Evolutionary conservation across 2,329 filamentous ascomycete genomes (phyloP), one percentile per base, ranked within the genome.

Genomic region (Trichophyton benhamiae): DNA sequence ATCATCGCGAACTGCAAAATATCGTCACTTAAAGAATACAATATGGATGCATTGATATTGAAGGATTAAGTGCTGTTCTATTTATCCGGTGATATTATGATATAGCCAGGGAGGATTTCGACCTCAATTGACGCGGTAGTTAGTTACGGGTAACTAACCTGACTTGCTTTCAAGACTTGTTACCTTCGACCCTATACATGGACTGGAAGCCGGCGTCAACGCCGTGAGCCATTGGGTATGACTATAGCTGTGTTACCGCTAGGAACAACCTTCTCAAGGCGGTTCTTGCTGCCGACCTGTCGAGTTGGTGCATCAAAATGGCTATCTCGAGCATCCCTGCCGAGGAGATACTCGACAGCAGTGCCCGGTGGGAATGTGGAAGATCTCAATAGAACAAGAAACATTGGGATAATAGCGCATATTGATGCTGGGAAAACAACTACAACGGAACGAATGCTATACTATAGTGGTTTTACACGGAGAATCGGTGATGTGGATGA

Each of bases 361-460:
- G 20, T 65, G 2, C 59, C 65, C 2, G 65, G 60, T 62, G 64
- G 62, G 30, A 66, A 60, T 33, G 66, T 68, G 27, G 58, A 30
- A 33, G 66, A 70, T 63, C 77, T 85, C 17, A 79, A 83, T 44
- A 83, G 83, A 68, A 94, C 91, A 59, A 83, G 92, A 67, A 99
- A 99, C 71, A 96, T 99, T 72, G 94, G 94, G 64, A 97, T 99
- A 67, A 96, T 99, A 73, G 94, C 94, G 63, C 94, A 99, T 74
- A 96, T 99, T 66, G 94, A 97, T 84, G 94, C 94, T 61, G 94
- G 94, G 7, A 99, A 99, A 79, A 99, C 94, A 0, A 97, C 94
- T 0, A 99, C 94, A 0, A 97, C 94, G 2, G 94, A 99, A 83
- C 91, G 94, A 62, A 97, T 97, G 92, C 87, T 99, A 70, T 97